Evolutionary conservation across 2,329 filamentous ascomycete species (phyloP).

Genomic region (Colletotrichum cereale): DNA sequence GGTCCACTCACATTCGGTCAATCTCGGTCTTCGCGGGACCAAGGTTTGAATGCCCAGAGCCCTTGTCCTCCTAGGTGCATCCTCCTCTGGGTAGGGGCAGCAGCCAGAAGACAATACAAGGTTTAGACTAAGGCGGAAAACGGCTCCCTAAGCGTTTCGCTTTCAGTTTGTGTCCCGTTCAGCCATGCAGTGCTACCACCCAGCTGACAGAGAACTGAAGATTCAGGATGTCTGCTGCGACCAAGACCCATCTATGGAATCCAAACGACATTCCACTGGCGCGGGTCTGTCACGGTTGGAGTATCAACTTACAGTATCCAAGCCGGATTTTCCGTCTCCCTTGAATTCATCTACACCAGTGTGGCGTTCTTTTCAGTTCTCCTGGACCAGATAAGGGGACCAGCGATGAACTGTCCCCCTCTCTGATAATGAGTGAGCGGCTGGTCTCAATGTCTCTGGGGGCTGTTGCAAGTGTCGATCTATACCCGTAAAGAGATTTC

Average conservation of each 20-base stretch:
- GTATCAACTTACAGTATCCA: conserved; percentile 22
- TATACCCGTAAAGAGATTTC: not conserved
- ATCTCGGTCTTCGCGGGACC: not conserved
- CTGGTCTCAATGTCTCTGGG: no score
- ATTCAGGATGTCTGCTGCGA: not conserved
- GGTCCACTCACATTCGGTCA: not conserved
- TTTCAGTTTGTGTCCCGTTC: conserved; percentile 4
- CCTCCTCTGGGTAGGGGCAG: no score
- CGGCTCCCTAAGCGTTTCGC: conserved; percentile 12
- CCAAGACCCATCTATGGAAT: no score
- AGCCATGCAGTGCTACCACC: conserved; percentile 21
- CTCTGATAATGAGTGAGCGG: not conserved
- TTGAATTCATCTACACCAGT: not conserved
- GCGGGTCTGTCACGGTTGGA: conserved; percentile 18
- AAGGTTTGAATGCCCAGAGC: conserved; percentile 3
- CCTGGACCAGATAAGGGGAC: not conserved
- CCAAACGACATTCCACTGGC: not conserved
- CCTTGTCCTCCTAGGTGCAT: not conserved
- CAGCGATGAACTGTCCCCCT: not conserved
- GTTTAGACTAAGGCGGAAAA: not conserved
- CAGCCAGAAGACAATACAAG: not conserved
- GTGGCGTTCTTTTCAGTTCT: no score
- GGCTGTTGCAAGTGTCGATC: no score
- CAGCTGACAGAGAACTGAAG: conserved; percentile 18
- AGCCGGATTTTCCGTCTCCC: not conserved